Conservation (phyloP, 2,329 filamentous ascomycete species). For the Annulohypoxylon truncatum region DNA sequence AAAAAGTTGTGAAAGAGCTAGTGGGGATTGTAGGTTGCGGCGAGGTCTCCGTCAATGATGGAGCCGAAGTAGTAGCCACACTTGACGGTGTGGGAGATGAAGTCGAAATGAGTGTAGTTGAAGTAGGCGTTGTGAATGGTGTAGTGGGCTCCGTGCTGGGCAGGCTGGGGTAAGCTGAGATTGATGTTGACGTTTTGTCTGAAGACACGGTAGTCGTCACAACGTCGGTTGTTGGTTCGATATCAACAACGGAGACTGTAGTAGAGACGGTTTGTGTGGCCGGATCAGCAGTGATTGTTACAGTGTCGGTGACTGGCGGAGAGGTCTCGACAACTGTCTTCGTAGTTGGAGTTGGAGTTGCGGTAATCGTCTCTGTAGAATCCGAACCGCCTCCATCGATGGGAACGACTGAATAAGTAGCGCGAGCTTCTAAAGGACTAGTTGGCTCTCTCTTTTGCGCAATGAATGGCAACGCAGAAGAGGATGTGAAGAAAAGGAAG, state of each 20-base stretch:
- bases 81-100: conserved; percentile 21
- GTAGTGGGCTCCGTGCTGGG: conserved; percentile 8
- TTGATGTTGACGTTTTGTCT: conserved; percentile 36
- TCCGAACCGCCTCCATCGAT: conserved; percentile 50
- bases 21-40: conserved; percentile 23
- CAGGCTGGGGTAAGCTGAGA: conserved; percentile 6
- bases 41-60: conserved; percentile 27
- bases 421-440: conserved; percentile 46
- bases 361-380: conserved; percentile 49
- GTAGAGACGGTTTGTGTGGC: conserved; percentile 43
- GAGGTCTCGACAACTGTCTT: conserved; percentile 46
- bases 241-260: conserved; percentile 49
- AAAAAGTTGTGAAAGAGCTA: conserved; percentile 27
- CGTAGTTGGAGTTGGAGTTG: conserved; percentile 47
- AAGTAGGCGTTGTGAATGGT: conserved; percentile 9
- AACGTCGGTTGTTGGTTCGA: conserved; percentile 38
- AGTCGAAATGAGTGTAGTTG: conserved; percentile 4
- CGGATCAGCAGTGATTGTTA: conserved; percentile 44
- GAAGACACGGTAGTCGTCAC: conserved; percentile 44
- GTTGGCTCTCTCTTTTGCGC: conserved; percentile 27
- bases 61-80: conserved; percentile 18
- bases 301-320: conserved; percentile 47
- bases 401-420: conserved; percentile 55
- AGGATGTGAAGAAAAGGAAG: conserved; percentile 44
- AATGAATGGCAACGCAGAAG: conserved; percentile 47